Evolutionary conservation across 2,329 filamentous ascomycete species (phyloP).

Genomic region (Monilinia laxa): DNA sequence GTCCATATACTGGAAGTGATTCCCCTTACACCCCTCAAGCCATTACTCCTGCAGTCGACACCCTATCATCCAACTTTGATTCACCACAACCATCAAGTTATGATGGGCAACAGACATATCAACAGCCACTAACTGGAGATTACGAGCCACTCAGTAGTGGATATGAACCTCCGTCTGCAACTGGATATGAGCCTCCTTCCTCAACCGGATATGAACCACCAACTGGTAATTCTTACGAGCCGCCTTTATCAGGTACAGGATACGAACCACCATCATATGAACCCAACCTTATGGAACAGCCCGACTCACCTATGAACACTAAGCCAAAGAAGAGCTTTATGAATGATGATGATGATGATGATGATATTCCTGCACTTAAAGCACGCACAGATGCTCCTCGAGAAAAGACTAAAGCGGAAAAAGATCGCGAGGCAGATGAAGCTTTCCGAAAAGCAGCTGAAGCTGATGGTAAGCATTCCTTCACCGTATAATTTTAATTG

Average conservation of each 20-base stretch:
- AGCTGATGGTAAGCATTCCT: constrained; percentile 59
- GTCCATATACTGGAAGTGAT: constrained; percentile 27
- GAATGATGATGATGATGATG: constrained; percentile 68
- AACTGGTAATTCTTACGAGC: constrained; percentile 32
- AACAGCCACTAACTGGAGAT: constrained; percentile 26
- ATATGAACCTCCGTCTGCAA: constrained; percentile 42
- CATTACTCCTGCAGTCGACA: not conserved
- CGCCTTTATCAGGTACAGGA: constrained; percentile 27
- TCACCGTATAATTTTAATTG: not conserved
- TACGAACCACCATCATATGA: constrained; percentile 53
- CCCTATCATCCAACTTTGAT: not conserved
- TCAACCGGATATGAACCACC: constrained; percentile 34
- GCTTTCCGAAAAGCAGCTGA: constrained; percentile 82
- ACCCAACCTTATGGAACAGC: constrained; percentile 49
- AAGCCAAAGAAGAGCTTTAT: constrained; percentile 75
- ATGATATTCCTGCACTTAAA: constrained; percentile 57
- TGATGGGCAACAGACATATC: constrained; percentile 24
- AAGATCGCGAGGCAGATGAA: constrained; percentile 78
- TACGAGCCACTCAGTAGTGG: constrained; percentile 33
- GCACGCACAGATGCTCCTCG: constrained; percentile 43
- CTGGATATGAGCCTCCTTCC: constrained; percentile 33
- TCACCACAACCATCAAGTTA: constrained; percentile 32
- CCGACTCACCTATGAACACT: constrained; percentile 43
- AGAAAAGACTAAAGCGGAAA: constrained; percentile 63
- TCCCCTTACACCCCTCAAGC: constrained; percentile 19